Evolutionary conservation across 108 stramenopile species (phyloP).

Genomic region (Poteriospumella lacustris): DNA sequence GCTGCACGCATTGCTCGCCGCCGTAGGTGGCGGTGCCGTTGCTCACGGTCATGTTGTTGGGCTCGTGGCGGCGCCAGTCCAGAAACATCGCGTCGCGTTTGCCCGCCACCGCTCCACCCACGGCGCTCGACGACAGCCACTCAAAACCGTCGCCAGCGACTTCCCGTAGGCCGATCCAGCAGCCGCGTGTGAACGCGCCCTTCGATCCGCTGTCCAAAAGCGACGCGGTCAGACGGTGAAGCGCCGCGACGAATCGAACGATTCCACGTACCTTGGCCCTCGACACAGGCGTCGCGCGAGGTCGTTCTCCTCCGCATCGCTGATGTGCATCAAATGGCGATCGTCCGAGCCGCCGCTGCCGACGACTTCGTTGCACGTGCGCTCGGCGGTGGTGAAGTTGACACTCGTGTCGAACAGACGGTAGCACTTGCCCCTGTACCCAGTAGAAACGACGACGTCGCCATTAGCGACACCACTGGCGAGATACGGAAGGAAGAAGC

Average conservation of each 20-base stretch:
- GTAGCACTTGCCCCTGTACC: background rate
- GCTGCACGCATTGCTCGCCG: constrained; percentile 1
- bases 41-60: constrained; percentile 2
- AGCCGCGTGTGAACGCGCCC: background rate
- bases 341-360: background rate
- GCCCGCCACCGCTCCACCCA: background rate
- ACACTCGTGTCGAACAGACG: background rate
- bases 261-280: background rate
- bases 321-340: background rate
- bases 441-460: background rate
- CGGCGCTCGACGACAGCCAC: background rate
- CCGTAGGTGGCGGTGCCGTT: background rate
- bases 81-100: background rate
- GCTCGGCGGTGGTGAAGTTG: background rate
- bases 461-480: background rate
- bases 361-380: background rate
- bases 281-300: background rate
- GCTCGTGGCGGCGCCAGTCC: constrained; percentile 23
- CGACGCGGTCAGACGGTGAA: background rate
- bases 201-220: background rate
- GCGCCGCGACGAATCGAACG: background rate
- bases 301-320: constrained; percentile 1
- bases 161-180: constrained; percentile 24
- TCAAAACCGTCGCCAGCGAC: constrained; percentile 3
- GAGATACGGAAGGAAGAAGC: background rate